A percentile compares a stretch with the other conserved stretches of the same genome.
phyloP scores from a whole-genome alignment of 768 basidiomycete species.

The Leucogyrophana mollusca region DNA sequence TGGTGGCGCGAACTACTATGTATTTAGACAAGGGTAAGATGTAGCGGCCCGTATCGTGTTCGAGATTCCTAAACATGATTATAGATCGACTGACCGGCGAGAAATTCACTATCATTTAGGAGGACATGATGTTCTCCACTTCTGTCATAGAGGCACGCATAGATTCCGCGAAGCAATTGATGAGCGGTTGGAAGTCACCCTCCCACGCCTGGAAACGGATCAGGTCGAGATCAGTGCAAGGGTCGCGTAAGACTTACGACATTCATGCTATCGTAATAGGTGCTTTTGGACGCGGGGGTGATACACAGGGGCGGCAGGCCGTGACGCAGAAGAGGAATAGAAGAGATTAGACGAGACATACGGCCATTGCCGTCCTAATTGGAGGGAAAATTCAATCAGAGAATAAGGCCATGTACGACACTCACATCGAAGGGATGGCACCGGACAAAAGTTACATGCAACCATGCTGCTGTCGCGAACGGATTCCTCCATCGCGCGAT shows the following conservation, averaged over 20 bases:
- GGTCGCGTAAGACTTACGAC: slow-evolving; percentile 14
- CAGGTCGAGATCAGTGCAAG: too few species aligned
- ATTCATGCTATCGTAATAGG: slow-evolving; percentile 33
- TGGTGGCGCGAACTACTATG: too few species aligned
- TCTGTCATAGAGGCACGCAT: slow-evolving; percentile 22
- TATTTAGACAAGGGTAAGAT: too few species aligned
- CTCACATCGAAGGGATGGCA: slow-evolving; percentile 36
- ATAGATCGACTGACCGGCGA: too few species aligned
- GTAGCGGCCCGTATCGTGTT: too few species aligned
- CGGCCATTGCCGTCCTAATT: slow-evolving; percentile 35
- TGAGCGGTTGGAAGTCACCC: slow-evolving; percentile 31
- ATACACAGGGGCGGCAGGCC: slow-evolving; percentile 32
- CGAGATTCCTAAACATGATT: too few species aligned
- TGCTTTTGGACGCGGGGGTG: slow-evolving; percentile 17
- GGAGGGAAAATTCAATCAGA: background rate
- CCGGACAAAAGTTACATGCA: slow-evolving; percentile 31
- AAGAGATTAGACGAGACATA: slow-evolving; percentile 31
- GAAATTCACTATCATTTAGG: too few species aligned
- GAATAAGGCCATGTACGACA: background rate
- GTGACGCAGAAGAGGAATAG: slow-evolving; percentile 31
- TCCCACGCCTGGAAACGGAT: slow-evolving; percentile 26
- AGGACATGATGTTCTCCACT: slow-evolving; percentile 28
- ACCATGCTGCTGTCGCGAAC: slow-evolving; percentile 35
- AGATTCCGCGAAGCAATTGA: slow-evolving; percentile 28
- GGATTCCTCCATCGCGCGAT: slow-evolving; percentile 36